phyloP scores from a whole-genome alignment of 805 yeast species.

The Kuraishia borneana region DNA sequence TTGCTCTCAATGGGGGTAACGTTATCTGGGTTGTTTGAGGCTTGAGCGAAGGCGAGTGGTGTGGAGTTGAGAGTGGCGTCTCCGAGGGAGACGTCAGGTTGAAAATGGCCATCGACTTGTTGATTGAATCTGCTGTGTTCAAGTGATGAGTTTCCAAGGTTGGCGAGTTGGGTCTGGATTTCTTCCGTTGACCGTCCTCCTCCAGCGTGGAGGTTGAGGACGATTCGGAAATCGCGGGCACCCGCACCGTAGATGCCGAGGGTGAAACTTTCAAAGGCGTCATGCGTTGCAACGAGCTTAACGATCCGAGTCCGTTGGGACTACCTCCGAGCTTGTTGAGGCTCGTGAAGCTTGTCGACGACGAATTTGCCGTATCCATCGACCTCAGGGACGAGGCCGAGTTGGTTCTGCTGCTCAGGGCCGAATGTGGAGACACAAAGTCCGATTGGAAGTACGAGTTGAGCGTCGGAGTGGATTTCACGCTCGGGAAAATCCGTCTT shows the following conservation, averaged over 20 bases:
- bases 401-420: conserved; percentile 18
- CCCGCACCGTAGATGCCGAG: conserved; percentile 8
- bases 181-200: conserved; percentile 28
- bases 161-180: conserved; percentile 27
- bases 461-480: conserved; percentile 12
- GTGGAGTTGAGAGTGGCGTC: conserved; percentile 22
- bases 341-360: conserved; percentile 9
- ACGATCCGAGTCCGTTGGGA: conserved; percentile 18
- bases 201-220: conserved; percentile 4
- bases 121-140: conserved; percentile 1
- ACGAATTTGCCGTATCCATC: conserved; percentile 16
- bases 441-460: conserved; percentile 7
- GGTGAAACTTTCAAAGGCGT: conserved; percentile 34
- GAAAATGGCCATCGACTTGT: conserved; percentile 15
- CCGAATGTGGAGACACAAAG: conserved; percentile 16
- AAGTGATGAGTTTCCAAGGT: background rate
- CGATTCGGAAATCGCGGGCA: conserved; percentile 3
- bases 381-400: conserved; percentile 20
- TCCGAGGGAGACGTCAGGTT: conserved; percentile 21
- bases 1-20: conserved; percentile 21
- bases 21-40: conserved; percentile 12
- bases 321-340: background rate
- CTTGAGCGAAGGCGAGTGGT: conserved; percentile 24
- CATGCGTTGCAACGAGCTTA: conserved; percentile 50
- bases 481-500: conserved; percentile 9